These are phyloP conservation scores for Pyronema domesticum DNA, from an alignment of 495 filamentous ascomycete genomes.

Conservation along the genomic window DNA sequence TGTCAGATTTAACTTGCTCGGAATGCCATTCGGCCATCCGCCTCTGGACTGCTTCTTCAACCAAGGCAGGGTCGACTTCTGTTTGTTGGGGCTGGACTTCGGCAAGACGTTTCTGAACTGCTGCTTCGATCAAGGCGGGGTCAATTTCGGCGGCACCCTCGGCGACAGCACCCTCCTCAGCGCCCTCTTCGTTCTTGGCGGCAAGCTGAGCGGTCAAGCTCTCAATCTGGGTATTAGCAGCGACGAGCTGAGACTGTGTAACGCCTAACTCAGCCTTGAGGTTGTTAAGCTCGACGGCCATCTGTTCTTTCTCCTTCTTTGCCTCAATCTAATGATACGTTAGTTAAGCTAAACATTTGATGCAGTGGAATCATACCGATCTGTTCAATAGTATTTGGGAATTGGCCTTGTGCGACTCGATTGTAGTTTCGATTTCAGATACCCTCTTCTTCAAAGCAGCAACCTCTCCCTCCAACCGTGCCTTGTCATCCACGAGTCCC, in stretches of 20 bases:
- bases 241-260: not conserved
- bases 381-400: slow-evolving; percentile 9
- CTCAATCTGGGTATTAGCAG: slow-evolving; percentile 26
- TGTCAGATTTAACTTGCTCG: not conserved
- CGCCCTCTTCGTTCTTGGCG: slow-evolving; percentile 26
- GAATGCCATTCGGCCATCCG: slow-evolving; percentile 6
- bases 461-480: slow-evolving; percentile 21
- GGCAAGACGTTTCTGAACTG: slow-evolving; percentile 13
- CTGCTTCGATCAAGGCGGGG: slow-evolving; percentile 22
- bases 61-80: not conserved
- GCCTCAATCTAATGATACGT: not conserved
- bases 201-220: slow-evolving; percentile 25
- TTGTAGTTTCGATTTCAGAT: not conserved
- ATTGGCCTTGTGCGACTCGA: slow-evolving; percentile 3
- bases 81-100: slow-evolving; percentile 6
- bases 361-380: slow-evolving; percentile 11
- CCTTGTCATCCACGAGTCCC: slow-evolving; percentile 6
- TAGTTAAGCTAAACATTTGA: not conserved
- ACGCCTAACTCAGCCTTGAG: slow-evolving; percentile 1
- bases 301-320: not conserved
- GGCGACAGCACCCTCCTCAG: slow-evolving; percentile 25
- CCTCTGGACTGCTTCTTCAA: slow-evolving; percentile 18
- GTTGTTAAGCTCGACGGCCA: not conserved
- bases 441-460: slow-evolving; percentile 33
- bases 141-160: slow-evolving; percentile 13